Conservation (phyloP, 2,329 filamentous ascomycete species). For the Domatiomyces catenatus region DNA sequence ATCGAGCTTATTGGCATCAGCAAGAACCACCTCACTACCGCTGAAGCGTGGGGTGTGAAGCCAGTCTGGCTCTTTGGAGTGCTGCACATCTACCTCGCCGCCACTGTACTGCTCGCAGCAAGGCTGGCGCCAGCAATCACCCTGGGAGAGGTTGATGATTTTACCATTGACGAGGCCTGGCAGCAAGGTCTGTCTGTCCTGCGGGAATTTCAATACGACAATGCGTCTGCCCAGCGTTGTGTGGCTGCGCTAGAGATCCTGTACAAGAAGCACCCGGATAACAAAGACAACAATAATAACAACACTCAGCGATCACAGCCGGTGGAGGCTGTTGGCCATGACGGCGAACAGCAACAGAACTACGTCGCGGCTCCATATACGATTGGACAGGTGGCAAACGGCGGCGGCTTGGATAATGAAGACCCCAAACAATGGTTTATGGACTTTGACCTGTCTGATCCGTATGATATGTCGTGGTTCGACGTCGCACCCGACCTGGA, state of each 20-base stretch:
- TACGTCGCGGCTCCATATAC: background rate
- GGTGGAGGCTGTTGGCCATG: background rate
- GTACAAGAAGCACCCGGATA: slow-evolving; percentile 1
- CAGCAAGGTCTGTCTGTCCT: slow-evolving; percentile 2
- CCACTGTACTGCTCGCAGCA: slow-evolving; percentile 22
- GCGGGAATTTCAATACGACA: slow-evolving; percentile 2
- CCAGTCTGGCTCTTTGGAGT: slow-evolving; percentile 3
- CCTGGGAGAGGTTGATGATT: slow-evolving; percentile 1
- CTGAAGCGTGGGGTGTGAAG: slow-evolving; percentile 2
- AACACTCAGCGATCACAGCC: background rate
- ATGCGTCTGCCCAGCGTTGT: slow-evolving; percentile 3
- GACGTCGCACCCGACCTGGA: background rate
- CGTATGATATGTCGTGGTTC: slow-evolving; percentile 4
- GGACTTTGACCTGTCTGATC: slow-evolving; percentile 1
- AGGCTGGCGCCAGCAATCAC: slow-evolving; percentile 12
- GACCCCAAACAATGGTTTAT: slow-evolving; percentile 2
- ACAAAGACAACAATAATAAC: background rate
- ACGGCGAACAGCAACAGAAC: slow-evolving; percentile 1
- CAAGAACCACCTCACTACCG: slow-evolving; percentile 1
- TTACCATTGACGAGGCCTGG: slow-evolving; percentile 1
- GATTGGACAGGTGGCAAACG: background rate
- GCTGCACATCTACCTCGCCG: slow-evolving; percentile 20
- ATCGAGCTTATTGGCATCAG: slow-evolving; percentile 3
- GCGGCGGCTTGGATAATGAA: background rate
- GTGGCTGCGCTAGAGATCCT: slow-evolving; percentile 3